Conservation (phyloP, 2,329 filamentous ascomycete species). For the Reticulascus tulasneorum region DNA sequence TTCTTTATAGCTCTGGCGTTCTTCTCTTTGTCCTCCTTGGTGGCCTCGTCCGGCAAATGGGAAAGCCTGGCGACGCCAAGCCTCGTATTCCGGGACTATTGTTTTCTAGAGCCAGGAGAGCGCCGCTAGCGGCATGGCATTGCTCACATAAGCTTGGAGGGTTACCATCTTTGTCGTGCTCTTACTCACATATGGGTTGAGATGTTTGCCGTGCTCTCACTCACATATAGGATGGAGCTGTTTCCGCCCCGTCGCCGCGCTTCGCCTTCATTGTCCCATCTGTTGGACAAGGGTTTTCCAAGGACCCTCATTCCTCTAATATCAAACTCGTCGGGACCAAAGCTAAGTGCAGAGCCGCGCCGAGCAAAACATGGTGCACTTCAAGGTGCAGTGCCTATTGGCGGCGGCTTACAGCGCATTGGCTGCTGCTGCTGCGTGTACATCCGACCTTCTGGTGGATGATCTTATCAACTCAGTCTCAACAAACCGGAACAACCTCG, state of each 20-base stretch:
- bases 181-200: conserved; percentile 4
- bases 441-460: conserved; percentile 25
- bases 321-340: not conserved
- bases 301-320: not conserved
- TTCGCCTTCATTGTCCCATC: not conserved
- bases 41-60: not conserved
- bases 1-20: not conserved
- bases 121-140: conserved; percentile 6
- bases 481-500: conserved; percentile 27
- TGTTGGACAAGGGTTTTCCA: not conserved
- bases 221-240: conserved; percentile 5
- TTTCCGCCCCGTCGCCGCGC: not conserved
- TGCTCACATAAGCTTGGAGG: conserved; percentile 8
- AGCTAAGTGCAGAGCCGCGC: not conserved
- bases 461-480: conserved; percentile 28
- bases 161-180: not conserved
- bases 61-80: conserved; percentile 1
- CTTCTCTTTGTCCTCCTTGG: not conserved
- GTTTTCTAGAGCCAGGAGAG: too few species aligned
- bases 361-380: conserved; percentile 14
- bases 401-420: conserved; percentile 11
- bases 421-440: conserved; percentile 19
- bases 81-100: conserved; percentile 6
- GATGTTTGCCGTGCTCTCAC: not conserved
- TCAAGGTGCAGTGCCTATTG: conserved; percentile 12